These are phyloP conservation scores for Cladophialophora bantiana DNA, from an alignment of 2,329 filamentous ascomycete genomes.

Conservation along the genomic window DNA sequence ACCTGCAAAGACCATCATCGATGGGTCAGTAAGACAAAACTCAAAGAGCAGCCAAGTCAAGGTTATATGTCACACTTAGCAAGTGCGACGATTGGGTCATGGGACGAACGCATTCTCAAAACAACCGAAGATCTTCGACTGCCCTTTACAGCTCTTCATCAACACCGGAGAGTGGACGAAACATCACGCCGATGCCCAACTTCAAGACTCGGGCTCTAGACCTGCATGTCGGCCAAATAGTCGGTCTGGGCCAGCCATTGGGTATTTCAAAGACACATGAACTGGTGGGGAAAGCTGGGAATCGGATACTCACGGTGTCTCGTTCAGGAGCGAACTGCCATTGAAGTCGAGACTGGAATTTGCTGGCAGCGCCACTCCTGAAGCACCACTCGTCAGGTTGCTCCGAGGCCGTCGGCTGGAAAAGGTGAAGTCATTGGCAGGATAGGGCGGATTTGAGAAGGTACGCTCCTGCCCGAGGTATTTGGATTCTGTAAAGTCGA, in stretches of 20 bases:
- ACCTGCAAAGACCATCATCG: constrained; percentile 26
- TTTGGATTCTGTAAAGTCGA: constrained; percentile 52
- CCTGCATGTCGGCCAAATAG: constrained; percentile 9
- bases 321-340: constrained; percentile 33
- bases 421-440: constrained; percentile 37
- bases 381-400: constrained; percentile 31
- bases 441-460: constrained; percentile 44
- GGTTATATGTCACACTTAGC: constrained; percentile 31
- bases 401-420: constrained; percentile 29
- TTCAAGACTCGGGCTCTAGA: constrained; percentile 17
- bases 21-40: constrained; percentile 31
- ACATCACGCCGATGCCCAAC: constrained; percentile 30
- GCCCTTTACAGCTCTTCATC: constrained; percentile 18
- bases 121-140: constrained; percentile 25
- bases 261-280: constrained; percentile 21
- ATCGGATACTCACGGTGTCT: constrained; percentile 38
- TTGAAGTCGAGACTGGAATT: constrained; percentile 36
- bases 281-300: constrained; percentile 17
- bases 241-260: constrained; percentile 18
- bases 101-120: constrained; percentile 32
- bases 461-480: constrained; percentile 48
- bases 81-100: constrained; percentile 38
- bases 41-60: constrained; percentile 13
- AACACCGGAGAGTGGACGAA: constrained; percentile 24
- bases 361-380: constrained; percentile 32